These are phyloP conservation scores for Candida tammaniensis DNA, from an alignment of 805 yeast species.

Conservation along the genomic window DNA sequence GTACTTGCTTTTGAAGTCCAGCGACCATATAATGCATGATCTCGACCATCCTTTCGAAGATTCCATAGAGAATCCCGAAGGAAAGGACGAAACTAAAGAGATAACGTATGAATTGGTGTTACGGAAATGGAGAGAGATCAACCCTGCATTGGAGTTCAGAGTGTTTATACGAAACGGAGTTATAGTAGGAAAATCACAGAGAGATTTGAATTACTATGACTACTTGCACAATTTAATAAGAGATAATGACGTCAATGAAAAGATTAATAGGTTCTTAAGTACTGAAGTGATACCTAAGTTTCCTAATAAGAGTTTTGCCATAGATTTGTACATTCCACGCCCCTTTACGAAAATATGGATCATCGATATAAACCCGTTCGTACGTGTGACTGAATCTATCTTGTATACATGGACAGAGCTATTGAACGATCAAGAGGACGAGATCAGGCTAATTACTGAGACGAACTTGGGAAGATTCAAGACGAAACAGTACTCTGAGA, in stretches of 20 bases:
- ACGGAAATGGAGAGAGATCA: slow-evolving; percentile 77
- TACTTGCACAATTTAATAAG: slow-evolving; percentile 59
- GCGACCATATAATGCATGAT: slow-evolving; percentile 87
- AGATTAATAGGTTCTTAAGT: slow-evolving; percentile 30
- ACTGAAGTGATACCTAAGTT: slow-evolving; percentile 26
- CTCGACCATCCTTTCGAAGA: slow-evolving; percentile 67
- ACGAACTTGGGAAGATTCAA: slow-evolving; percentile 76
- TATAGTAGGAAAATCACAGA: slow-evolving; percentile 74
- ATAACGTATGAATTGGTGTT: slow-evolving; percentile 64
- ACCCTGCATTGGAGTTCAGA: slow-evolving; percentile 90
- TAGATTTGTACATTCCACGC: slow-evolving; percentile 82
- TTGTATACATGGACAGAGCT: slow-evolving; percentile 86
- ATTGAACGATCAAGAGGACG: slow-evolving; percentile 30
- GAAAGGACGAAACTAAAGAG: slow-evolving; percentile 11
- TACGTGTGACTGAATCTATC: slow-evolving; percentile 72
- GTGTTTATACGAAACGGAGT: slow-evolving; percentile 67
- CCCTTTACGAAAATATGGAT: slow-evolving; percentile 65
- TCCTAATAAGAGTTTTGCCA: slow-evolving; percentile 40
- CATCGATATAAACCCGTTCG: slow-evolving; percentile 85
- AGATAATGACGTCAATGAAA: slow-evolving; percentile 15
- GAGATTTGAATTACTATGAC: slow-evolving; percentile 82
- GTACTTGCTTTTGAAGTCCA: slow-evolving; percentile 77
- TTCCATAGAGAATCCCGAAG: slow-evolving; percentile 17
- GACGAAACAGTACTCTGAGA: slow-evolving; percentile 80
- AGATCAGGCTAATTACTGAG: slow-evolving; percentile 64